phyloP scores from a whole-genome alignment of 108 stramenopile species.

The Skeletonema menzelii region DNA sequence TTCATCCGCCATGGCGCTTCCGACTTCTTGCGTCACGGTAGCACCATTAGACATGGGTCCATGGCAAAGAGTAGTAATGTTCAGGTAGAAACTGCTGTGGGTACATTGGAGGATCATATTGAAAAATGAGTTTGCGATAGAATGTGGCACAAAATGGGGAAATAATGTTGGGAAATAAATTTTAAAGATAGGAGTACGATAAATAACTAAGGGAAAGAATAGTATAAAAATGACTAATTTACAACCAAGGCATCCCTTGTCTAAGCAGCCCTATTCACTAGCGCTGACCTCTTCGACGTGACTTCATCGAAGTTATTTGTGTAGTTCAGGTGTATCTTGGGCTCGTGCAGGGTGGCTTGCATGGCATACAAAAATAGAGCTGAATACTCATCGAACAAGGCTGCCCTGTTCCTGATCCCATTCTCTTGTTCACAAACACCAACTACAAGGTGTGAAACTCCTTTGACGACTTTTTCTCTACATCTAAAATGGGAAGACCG shows the following conservation, averaged over 20 bases:
- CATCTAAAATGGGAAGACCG: slow-evolving; percentile 28
- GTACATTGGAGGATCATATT: slow-evolving; percentile 11
- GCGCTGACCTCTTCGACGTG: background rate
- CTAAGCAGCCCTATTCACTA: background rate
- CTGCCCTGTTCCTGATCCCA: slow-evolving; percentile 24
- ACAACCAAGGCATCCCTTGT: background rate
- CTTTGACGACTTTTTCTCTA: slow-evolving; percentile 40
- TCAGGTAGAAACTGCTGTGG: slow-evolving; percentile 16
- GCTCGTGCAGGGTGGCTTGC: slow-evolving; percentile 17
- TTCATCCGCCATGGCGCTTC: slow-evolving; percentile 39
- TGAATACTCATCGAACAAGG: slow-evolving; percentile 34
- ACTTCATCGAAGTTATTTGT: background rate
- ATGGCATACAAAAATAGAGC: slow-evolving; percentile 34
- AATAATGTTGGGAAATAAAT: no score
- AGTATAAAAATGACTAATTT: background rate
- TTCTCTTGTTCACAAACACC: slow-evolving; percentile 34
- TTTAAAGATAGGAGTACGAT: no score
- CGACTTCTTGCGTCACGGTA: slow-evolving; percentile 28
- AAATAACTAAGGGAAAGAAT: no score
- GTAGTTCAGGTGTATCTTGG: background rate
- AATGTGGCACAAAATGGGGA: background rate
- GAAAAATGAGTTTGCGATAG: background rate
- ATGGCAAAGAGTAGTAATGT: background rate
- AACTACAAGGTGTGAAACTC: slow-evolving; percentile 33
- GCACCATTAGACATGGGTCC: slow-evolving; percentile 11